These are phyloP conservation scores for Lantana camara DNA, from an alignment of 257 asterid genomes.

Conservation along the genomic window DNA sequence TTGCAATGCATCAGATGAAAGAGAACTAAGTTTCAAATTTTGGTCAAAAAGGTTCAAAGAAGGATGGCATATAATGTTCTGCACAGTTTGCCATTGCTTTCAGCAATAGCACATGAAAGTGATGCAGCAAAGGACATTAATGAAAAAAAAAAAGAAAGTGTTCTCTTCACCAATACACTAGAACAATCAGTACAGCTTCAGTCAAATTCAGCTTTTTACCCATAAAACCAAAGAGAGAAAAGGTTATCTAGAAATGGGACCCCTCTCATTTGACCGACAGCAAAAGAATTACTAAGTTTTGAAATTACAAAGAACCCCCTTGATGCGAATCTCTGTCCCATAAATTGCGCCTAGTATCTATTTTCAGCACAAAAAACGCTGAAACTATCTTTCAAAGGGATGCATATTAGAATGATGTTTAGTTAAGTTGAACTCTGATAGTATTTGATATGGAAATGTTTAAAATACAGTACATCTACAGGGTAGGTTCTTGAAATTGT, in stretches of 20 bases:
- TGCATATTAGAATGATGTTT: no score
- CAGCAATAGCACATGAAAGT: conserved; percentile 2
- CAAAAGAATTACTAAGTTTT: neutral
- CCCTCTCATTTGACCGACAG: neutral
- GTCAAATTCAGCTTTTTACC: neutral
- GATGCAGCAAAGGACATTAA: conserved; percentile 9
- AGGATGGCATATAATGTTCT: neutral
- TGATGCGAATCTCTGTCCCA: neutral
- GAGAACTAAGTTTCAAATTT: neutral
- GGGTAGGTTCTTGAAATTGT: no score
- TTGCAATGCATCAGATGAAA: neutral
- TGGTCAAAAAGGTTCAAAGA: neutral
- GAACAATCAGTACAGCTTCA: neutral
- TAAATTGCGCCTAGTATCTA: no score
- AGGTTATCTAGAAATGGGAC: neutral
- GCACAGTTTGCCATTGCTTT: neutral
- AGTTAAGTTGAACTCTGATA: no score
- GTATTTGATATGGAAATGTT: no score
- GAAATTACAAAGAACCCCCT: neutral
- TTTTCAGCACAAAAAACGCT: no score
- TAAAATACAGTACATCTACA: no score
- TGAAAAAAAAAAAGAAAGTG: conserved; percentile 4
- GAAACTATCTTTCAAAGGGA: no score
- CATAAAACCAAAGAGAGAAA: neutral
- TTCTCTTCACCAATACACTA: neutral